Evolutionary conservation across 352 stramenopile species (phyloP).

Genomic region (Phytophthora cryptogea): DNA sequence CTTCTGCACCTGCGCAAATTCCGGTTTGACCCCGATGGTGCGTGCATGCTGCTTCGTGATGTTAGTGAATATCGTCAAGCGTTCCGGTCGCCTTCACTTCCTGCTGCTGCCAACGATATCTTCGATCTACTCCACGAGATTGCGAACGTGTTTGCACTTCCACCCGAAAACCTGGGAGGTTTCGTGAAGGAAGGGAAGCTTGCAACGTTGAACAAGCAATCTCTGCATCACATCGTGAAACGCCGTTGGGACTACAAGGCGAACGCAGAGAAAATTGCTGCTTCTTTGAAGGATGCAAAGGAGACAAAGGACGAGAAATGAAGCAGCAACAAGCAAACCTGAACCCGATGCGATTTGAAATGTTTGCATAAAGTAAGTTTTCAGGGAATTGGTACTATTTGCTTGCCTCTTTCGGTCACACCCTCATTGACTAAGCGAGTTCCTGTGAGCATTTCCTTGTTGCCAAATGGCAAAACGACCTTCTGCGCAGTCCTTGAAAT

Average conservation of each 20-base stretch:
- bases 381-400: too few relatives aligned
- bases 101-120: slow-evolving; percentile 51
- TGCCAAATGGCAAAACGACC: too few relatives aligned
- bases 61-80: slow-evolving; percentile 76
- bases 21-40: slow-evolving; percentile 80
- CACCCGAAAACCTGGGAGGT: slow-evolving; percentile 73
- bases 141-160: slow-evolving; percentile 81
- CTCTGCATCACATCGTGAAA: slow-evolving; percentile 68
- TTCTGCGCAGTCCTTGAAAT: background rate
- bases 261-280: slow-evolving; percentile 73
- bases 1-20: slow-evolving; percentile 78
- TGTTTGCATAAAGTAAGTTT: too few relatives aligned
- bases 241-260: slow-evolving; percentile 86
- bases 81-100: slow-evolving; percentile 43
- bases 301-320: slow-evolving; percentile 22
- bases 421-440: too few relatives aligned
- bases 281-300: slow-evolving; percentile 39
- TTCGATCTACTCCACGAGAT: slow-evolving; percentile 85
- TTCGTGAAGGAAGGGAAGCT: slow-evolving; percentile 80
- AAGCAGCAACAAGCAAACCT: background rate
- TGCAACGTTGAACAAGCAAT: slow-evolving; percentile 60
- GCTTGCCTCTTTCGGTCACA: too few relatives aligned
- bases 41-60: slow-evolving; percentile 81
- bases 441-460: too few relatives aligned
- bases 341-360: too few relatives aligned